Percentiles rank a stretch among this genome's conserved stretches.
These are phyloP conservation scores for Boletus mariae DNA, from an alignment of 1,284 basidiomycete species.

Conservation along the genomic window DNA sequence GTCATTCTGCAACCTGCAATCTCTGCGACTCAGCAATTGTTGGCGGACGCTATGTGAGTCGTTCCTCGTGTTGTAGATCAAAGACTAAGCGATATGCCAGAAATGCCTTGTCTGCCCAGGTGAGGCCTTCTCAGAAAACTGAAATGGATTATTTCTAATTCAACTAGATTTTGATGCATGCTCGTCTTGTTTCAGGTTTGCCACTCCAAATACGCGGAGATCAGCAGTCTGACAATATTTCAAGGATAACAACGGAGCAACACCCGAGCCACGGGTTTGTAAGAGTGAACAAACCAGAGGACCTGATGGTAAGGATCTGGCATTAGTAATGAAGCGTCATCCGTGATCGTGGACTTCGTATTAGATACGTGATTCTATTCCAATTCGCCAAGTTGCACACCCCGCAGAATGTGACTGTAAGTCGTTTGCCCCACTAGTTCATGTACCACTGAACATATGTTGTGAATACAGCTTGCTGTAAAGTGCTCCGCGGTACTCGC, in stretches of 20 bases:
- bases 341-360: background rate
- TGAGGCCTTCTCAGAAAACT: conserved; percentile 8
- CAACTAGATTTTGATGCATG: conserved; percentile 69
- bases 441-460: background rate
- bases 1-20: conserved; percentile 67
- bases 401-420: conserved; percentile 52
- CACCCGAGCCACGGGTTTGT: conserved; percentile 81
- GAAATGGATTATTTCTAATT: conserved; percentile 10
- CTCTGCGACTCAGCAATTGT: conserved; percentile 68
- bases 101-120: conserved; percentile 69
- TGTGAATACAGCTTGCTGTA: conserved; percentile 44
- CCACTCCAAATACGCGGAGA: background rate
- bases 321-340: background rate
- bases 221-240: conserved; percentile 3
- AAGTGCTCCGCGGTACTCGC: conserved; percentile 57
- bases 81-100: conserved; percentile 33
- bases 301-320: conserved; percentile 46
- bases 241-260: conserved; percentile 61
- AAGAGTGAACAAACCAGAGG: conserved; percentile 53
- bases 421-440: conserved; percentile 1
- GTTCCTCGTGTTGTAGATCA: conserved; percentile 12
- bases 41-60: conserved; percentile 65
- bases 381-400: conserved; percentile 33
- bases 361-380: conserved; percentile 25
- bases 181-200: conserved; percentile 61